Evolutionary conservation across 257 asterid genomes (phyloP).

Genomic region (Fraxinus anomala): DNA sequence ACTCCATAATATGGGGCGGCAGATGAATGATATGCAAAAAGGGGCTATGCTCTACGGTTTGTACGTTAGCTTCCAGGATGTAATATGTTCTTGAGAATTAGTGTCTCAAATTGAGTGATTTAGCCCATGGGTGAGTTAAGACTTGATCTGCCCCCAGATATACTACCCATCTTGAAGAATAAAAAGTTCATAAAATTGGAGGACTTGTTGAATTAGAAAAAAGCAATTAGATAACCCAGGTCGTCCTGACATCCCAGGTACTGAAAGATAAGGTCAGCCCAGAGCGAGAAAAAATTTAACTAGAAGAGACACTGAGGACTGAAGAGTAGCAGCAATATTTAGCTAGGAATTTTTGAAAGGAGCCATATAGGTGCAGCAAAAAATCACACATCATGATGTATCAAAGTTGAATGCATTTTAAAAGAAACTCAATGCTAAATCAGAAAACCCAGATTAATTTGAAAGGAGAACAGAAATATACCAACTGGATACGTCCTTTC

Average conservation of each 20-base stretch:
- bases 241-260: not conserved
- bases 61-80: not conserved
- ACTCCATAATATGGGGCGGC: too few relatives aligned
- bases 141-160: not conserved
- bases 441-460: slow-evolving; percentile 6
- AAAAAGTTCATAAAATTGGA: slow-evolving; percentile 4
- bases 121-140: not conserved
- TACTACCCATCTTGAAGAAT: not conserved
- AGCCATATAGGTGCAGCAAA: slow-evolving; percentile 1
- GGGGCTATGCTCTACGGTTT: not conserved
- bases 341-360: not conserved
- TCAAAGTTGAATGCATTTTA: too few relatives aligned
- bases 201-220: not conserved
- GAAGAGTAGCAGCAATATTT: not conserved
- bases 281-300: not conserved
- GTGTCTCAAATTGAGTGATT: not conserved
- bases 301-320: not conserved
- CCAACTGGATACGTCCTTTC: slow-evolving; percentile 86
- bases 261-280: too few relatives aligned
- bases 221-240: not conserved
- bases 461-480: slow-evolving; percentile 28
- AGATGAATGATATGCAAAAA: not conserved
- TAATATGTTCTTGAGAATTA: not conserved
- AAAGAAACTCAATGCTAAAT: not conserved
- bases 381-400: not conserved